Base-by-base conservation (phyloP, 2,329 filamentous ascomycete genomes). In the Claviceps arundinis region DNA sequence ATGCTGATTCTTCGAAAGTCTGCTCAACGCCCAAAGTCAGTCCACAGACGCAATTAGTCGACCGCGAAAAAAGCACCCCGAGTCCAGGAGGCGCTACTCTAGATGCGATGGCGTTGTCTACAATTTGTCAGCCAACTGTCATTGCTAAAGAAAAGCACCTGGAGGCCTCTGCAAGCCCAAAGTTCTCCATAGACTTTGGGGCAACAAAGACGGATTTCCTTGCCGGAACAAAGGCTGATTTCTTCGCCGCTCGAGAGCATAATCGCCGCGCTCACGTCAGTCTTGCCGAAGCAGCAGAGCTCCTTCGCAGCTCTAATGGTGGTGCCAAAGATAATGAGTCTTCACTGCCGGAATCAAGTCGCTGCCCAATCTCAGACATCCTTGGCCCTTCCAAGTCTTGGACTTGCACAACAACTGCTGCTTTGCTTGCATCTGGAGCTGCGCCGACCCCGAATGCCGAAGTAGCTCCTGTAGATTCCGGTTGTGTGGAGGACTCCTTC, bases 191-290 rank as follows among this genome's bases (percentile, higher is more conserved):
- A 34, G 30, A 34, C 30, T 34, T 34, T 34, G 30, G 30, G 9
- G 30, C 30, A 34, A 34, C 30, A 34, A 34, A 34, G 30, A 34
- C 30, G 30, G 9, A 34, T 34, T 34, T 34, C 30, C 30, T 34
- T 34, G 3, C 30, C 30, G 9, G 30, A 11, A 34, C 26, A 22
- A 55, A 51, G 30, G n/a, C 41, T 38, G 49, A 70, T 22, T 73
- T 59, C 49, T 73, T 72, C 49, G 59, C 59, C 3, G 70, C 71
- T 5, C 62, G 71, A 26, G 70, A 69, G 47, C 57, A 61, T 22
- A 73, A 71, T 24, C 48, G 54, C n/a, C 50, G 24, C 26, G 26
- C 37, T 30, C 47, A 40, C 6, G n/a, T 30, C 17, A 30, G 17
- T 17, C 24, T 19, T 16, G 17, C 19, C 3, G 34, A 30, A 16